Evolutionary conservation across 805 yeast species (phyloP).

Genomic region (Hanseniaspora thailandica): DNA sequence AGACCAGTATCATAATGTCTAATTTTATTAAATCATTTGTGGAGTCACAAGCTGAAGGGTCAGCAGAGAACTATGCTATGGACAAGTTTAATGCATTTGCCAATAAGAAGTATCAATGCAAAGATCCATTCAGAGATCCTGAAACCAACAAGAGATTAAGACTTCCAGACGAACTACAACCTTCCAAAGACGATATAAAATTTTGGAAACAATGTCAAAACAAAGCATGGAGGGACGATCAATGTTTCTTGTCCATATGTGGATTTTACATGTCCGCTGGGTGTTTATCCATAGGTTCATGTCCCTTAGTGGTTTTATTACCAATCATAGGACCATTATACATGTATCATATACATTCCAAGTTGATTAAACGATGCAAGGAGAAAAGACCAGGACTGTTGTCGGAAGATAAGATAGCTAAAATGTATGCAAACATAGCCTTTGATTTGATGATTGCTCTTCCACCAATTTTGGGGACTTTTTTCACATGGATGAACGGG

Average conservation of each 20-base stretch:
- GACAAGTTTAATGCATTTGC: conserved; percentile 13
- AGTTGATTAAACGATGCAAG: conserved; percentile 37
- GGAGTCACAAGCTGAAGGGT: not conserved
- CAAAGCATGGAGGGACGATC: conserved; percentile 80
- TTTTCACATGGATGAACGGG: conserved; percentile 69
- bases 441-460: conserved; percentile 64
- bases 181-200: conserved; percentile 47
- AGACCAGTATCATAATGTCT: not conserved
- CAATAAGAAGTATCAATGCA: conserved; percentile 4
- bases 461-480: conserved; percentile 68
- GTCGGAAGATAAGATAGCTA: conserved; percentile 49
- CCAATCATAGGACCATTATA: conserved; percentile 78
- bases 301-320: conserved; percentile 56
- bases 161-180: conserved; percentile 40
- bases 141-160: conserved; percentile 47
- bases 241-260: conserved; percentile 42
- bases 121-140: conserved; percentile 51
- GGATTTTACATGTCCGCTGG: conserved; percentile 63
- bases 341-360: conserved; percentile 68
- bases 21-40: not conserved
- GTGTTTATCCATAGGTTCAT: conserved; percentile 59
- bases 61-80: conserved; percentile 3
- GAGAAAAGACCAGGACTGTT: conserved; percentile 27
- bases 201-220: conserved; percentile 63
- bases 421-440: conserved; percentile 64